Evolutionary conservation across 2,329 filamentous ascomycete genomes (phyloP), one percentile per base, ranked within the genome.

Genomic region (Thermoascus crustaceus): DNA sequence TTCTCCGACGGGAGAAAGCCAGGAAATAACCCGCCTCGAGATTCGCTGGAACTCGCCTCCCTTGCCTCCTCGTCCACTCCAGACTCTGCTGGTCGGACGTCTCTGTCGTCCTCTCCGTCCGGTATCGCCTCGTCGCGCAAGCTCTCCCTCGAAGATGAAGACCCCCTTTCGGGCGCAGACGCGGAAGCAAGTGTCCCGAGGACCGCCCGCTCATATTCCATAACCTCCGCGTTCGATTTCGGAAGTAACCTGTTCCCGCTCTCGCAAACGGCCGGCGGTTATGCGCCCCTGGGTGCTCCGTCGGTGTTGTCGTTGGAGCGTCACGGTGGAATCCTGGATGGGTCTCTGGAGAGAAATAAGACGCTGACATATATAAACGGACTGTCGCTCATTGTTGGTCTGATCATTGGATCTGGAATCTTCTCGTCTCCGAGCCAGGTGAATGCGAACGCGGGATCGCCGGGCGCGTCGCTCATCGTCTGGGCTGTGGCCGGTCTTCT

Each of bases 371-470:
- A 89, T 55, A 58, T 96, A 30, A 98, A 98, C 60, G 91, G 91
- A 1, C 63, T 98, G 39, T 93, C 86, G 16, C 69, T 98, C 39
- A 84, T 98, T 32, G 76, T 96, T 32, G 89, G 91, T 1, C 65
- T 98, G 44, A 93, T 96, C 48, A 96, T 98, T 54, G 91, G 91
- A 3, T 93, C 85, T 16, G 91, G 89, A 9, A 95, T 98, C 53
- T 98, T 96, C 64, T 93, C 86, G 3, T 93, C 86, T 14, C 89
- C 89, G 0, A 87, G 85, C 37, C 85, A 94, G 56, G 89, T 98
- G 50, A 94, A 91, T 61, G 75, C 76, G 37, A 93, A 93, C 57
- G 86, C 85, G 22, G 91, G 89, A 7, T 95, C 88, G 18, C 85
- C 88, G 0, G 91, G 88, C 32, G 89, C 88, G 10, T 80, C 88